Evolutionary conservation across 306 rosid species (phyloP), one percentile per base, ranked within the genome.

Genomic region (Gastrolobium villosum): DNA sequence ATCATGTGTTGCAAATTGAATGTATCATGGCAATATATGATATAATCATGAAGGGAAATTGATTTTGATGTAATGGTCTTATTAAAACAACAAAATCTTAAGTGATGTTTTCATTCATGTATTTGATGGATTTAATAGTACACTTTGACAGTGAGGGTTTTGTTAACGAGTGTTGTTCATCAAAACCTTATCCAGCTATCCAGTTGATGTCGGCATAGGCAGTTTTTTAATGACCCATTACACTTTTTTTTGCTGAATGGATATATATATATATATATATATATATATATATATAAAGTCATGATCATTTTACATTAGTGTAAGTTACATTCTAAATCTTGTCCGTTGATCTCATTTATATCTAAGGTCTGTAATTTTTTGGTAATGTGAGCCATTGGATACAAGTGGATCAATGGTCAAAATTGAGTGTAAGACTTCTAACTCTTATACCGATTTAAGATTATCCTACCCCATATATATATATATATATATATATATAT

Each of bases 21-120:
- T 74, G 72, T 63, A 72, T 49, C 66, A 52, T 76, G 72, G 53
- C 49, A 63, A 30, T 65, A 44, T 56, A 81, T 10, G 69, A 78
- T 70, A 43, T 60, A 53, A 60, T 77, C 54, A 55, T 72, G 35
- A 37, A 73, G 72, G 66, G 34, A 41, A 81, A 59, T 57, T 67
- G 77, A 37, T 76, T 49, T 76, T 66, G 65, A 28, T 68, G 50
- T 48, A 56, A 64, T 26, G 62, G n/a, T 64, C 59, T 70, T 62
- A 35, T 52, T 50, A 56, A 75, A 46, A 26, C 65, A 45, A 76
- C 48, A 44, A 46, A 79, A 36, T 26, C 57, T 54, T 55, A 3
- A 6, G 28, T 20, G 5, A 20, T 67, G 62, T 30, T 60, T 5
- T 40, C 26, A 37, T 73, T 78, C 66, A 57, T 72, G 75, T 15